Evolutionary conservation across 768 basidiomycete species (phyloP).

Genomic region (Xerocomellus amylosporus): DNA sequence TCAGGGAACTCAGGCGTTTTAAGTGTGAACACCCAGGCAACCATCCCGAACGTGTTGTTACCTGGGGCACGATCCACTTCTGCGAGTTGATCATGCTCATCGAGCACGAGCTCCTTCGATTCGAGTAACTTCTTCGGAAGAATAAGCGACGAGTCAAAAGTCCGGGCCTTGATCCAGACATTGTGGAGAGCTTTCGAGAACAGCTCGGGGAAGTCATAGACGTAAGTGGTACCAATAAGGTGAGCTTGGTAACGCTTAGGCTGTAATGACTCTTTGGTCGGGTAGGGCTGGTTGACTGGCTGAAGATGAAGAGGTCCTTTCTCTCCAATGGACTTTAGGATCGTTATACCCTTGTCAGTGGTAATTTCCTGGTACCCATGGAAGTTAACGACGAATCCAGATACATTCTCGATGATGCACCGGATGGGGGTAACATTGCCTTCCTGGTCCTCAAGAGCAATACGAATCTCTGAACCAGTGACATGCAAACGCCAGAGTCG

Average conservation of each 20-base stretch:
- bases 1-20: slow-evolving; percentile 88
- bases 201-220: slow-evolving; percentile 98
- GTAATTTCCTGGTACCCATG: slow-evolving; percentile 97
- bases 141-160: slow-evolving; percentile 59
- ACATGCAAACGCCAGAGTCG: slow-evolving; percentile 97
- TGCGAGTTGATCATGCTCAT: slow-evolving; percentile 86
- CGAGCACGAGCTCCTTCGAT: slow-evolving; percentile 87
- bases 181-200: slow-evolving; percentile 97
- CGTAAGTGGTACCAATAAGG: slow-evolving; percentile 96
- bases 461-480: slow-evolving; percentile 95
- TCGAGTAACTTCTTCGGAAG: slow-evolving; percentile 77
- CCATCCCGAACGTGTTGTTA: slow-evolving; percentile 95
- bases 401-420: slow-evolving; percentile 97
- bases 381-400: slow-evolving; percentile 98
- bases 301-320: slow-evolving; percentile 96
- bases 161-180: slow-evolving; percentile 77
- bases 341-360: slow-evolving; percentile 92
- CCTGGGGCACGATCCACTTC: slow-evolving; percentile 93
- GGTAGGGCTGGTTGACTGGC: slow-evolving; percentile 89
- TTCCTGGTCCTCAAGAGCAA: slow-evolving; percentile 90
- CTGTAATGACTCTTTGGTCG: slow-evolving; percentile 97
- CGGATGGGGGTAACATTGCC: slow-evolving; percentile 96
- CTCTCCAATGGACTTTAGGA: slow-evolving; percentile 96
- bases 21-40: slow-evolving; percentile 94
- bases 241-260: slow-evolving; percentile 99